Evolutionary conservation across 1,139 yeast genomes (phyloP), one percentile per base, ranked within the genome.

Genomic region (Neolecta irregularis): DNA sequence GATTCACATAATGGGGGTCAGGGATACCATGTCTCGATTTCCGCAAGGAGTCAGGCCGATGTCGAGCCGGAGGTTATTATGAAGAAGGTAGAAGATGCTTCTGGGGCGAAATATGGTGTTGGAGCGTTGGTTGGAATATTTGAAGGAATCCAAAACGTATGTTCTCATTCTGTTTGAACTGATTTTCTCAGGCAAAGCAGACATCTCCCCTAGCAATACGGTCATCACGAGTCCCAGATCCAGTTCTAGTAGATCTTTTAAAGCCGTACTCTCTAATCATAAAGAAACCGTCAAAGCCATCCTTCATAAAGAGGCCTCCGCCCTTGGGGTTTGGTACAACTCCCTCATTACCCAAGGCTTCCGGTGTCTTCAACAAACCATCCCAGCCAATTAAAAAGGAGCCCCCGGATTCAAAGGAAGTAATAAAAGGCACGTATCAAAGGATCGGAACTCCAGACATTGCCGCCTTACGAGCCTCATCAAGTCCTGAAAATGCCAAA

Each of bases 41-140:
- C 95, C 30, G 98, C 96, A n/a, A 72, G 96, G 57, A 92, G 80
- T 51, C 67, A 71, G 37, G 94, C 81, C 50, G 98, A 91, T 53
- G 66, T 91, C 53, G 79, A 79, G 47, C 79, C 77, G 33, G 65
- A 67, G 23, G 92, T 78, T 42, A 69, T 88, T 44, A 56, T 81
- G 46, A 65, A 72, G 38, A 73, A 81, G 48, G 74, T 91, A 34
- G 74, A 80, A 45, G 77, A 81, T 46, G 94, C 98, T 26, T 79
- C 96, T 2, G 98, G 98, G 48, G 94, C 98, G 17, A 73, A 93
- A 52, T 88, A 88, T 58, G 75, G 93, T 3, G 69, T 73, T 38
- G 40, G 46, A 9, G 38, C n/a, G n/a, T n/a, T n/a, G n/a, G n/a
- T n/a, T n/a, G n/a, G n/a, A n/a, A n/a, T n/a, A n/a, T n/a, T n/a